A percentile compares a stretch with the other conserved stretches of the same genome.
phyloP scores from a whole-genome alignment of 768 basidiomycete species.

The Mycena galopus region DNA sequence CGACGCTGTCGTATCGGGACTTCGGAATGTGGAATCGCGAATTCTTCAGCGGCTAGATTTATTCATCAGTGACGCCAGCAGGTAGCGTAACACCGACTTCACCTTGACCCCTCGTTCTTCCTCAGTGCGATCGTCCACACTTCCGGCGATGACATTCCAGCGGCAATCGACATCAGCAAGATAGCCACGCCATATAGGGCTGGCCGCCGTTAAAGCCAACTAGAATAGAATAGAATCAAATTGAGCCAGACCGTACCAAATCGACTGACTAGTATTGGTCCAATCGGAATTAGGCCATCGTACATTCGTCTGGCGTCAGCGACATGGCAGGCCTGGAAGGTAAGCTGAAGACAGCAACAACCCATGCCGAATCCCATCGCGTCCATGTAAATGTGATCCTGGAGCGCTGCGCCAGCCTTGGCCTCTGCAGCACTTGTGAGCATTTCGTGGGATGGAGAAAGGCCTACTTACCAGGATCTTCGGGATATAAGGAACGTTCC shows the following conservation, averaged over 20 bases:
- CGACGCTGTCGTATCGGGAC: conserved; percentile 97
- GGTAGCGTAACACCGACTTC: not conserved
- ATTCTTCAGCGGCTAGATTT: conserved; percentile 77
- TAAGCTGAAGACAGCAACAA: conserved; percentile 96
- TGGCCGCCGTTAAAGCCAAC: conserved; percentile 95
- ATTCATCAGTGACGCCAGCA: not conserved
- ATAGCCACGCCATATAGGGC: conserved; percentile 94
- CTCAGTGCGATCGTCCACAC: conserved; percentile 95
- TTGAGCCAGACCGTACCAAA: not conserved
- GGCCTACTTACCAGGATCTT: conserved; percentile 75
- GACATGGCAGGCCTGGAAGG: conserved; percentile 97
- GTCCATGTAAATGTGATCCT: conserved; percentile 96
- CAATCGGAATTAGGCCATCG: conserved; percentile 95
- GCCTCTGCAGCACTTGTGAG: conserved; percentile 69
- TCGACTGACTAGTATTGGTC: conserved; percentile 88
- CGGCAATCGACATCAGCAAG: conserved; percentile 97
- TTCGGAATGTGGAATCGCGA: conserved; percentile 89
- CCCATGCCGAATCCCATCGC: conserved; percentile 99
- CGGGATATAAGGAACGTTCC: conserved; percentile 85
- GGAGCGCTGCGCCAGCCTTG: conserved; percentile 87
- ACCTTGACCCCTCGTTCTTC: conserved; percentile 95
- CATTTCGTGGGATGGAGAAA: not conserved
- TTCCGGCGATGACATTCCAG: conserved; percentile 99
- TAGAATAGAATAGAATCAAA: conserved; percentile 46
- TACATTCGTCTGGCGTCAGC: conserved; percentile 93